Percentiles rank a stretch among this genome's conserved stretches.
phyloP scores from a whole-genome alignment of 2,329 filamentous ascomycete genomes.

The Claviceps paspali region DNA sequence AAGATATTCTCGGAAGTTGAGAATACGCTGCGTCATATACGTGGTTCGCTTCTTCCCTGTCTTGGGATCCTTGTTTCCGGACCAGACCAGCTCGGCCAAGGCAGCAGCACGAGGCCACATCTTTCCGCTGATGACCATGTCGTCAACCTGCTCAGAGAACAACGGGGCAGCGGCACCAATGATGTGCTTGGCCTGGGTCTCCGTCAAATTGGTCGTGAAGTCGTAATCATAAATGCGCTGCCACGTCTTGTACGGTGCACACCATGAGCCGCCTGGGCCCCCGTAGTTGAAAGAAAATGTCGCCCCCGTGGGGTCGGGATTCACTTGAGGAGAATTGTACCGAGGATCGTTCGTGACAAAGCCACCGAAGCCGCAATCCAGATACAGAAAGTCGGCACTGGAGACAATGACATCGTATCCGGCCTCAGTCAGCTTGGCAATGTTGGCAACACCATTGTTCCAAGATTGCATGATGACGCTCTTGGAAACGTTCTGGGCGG shows the following conservation, averaged over 20 bases:
- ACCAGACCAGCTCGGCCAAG: conserved; percentile 39
- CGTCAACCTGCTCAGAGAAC: conserved; percentile 40
- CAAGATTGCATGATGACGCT: conserved; percentile 38
- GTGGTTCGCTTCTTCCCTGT: conserved; percentile 26
- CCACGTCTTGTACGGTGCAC: conserved; percentile 43
- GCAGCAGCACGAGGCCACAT: conserved; percentile 43
- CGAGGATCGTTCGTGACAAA: conserved; percentile 38
- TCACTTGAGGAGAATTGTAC: conserved; percentile 34
- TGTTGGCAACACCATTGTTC: conserved; percentile 36
- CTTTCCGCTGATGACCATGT: conserved; percentile 31
- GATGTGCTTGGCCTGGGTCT: conserved; percentile 29
- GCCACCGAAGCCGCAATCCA: conserved; percentile 40
- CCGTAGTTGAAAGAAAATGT: conserved; percentile 34
- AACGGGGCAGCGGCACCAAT: conserved; percentile 36
- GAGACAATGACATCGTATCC: conserved; percentile 43
- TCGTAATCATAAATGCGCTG: conserved; percentile 45
- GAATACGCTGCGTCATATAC: conserved; percentile 31
- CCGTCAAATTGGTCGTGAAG: conserved; percentile 33
- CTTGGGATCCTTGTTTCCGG: conserved; percentile 31
- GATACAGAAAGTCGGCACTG: conserved; percentile 38
- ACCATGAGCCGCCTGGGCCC: conserved; percentile 40
- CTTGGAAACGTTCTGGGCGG: conserved; percentile 30
- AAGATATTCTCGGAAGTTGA: conserved; percentile 45
- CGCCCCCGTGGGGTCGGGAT: conserved; percentile 33
- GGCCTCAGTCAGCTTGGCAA: conserved; percentile 30